Evolutionary conservation across 2,329 filamentous ascomycete genomes (phyloP), one percentile per base, ranked within the genome.

Genomic region (Botrytis cinerea): DNA sequence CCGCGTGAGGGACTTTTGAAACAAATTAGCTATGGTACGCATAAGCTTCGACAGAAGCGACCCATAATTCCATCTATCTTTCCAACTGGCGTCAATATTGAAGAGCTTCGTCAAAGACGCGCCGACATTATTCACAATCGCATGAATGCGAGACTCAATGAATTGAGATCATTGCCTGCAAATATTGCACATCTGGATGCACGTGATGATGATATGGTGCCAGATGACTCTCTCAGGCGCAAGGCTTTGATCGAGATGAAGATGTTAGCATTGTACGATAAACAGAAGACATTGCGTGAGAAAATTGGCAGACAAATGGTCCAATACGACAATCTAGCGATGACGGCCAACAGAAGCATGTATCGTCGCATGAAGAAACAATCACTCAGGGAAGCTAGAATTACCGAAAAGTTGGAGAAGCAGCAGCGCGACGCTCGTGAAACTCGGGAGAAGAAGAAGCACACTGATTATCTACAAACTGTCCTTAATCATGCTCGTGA

Each of bases 351-450:
- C 81, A 91, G 96, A 69, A 91, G 93, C 71, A 89, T 91, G 80
- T 98, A 98, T 82, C 92, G 96, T 51, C 91, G 96, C 69, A 92
- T 96, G 86, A 99, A 99, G 91, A 98, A 98, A 85, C 95, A 98
- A 83, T 97, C 92, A 68, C 88, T 98, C 68, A 92, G 95, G 51
- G 96, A 99, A 84, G 96, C 96, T 73, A 92, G 95, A 73, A 97
- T 99, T 77, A 99, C 96, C 0, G 96, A 99, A 88, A 99, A 98
- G 84, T 90, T 99, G 2, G 96, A 99, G 88, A 98, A 98, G 85
- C 95, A 99, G 82, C 96, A 99, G 82, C 93, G 96, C 73, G 95
- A 98, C 82, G 95, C 95, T 60, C 93, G 96, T 74, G 95, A 98
- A 85, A 93, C 93, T 77, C 93, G 97, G 76, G 96, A 99, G 84